These are phyloP conservation scores for Populus pruinosa DNA, from an alignment of 345 rosid species.

Conservation along the genomic window DNA sequence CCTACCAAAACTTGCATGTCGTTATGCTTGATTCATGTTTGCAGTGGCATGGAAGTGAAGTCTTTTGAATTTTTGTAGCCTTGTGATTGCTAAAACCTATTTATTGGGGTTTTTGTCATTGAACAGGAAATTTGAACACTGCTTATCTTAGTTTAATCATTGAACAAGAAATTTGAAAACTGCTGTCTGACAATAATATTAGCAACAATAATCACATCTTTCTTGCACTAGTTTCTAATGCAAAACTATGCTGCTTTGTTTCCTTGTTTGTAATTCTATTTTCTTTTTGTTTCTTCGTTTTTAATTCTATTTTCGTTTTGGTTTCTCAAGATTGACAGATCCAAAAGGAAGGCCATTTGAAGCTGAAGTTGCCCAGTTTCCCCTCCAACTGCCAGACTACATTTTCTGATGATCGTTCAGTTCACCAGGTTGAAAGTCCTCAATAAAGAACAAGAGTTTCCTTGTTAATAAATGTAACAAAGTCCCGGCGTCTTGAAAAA, in stretches of 20 bases:
- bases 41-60: neutral
- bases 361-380: conserved; percentile 57
- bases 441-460: neutral
- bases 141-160: too few relatives aligned
- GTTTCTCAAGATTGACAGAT: conserved; percentile 44
- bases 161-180: neutral
- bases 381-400: conserved; percentile 60
- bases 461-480: too few relatives aligned
- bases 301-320: neutral
- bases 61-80: neutral
- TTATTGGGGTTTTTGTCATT: neutral
- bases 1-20: neutral
- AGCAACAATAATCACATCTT: neutral
- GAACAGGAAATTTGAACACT: neutral
- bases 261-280: neutral
- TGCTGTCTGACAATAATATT: neutral
- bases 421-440: conserved; percentile 3
- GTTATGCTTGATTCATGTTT: neutral
- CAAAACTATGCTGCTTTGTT: neutral
- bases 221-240: neutral
- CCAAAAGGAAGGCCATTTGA: conserved; percentile 57
- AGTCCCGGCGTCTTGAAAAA: too few relatives aligned
- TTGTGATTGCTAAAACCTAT: neutral
- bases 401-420: conserved; percentile 42
- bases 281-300: neutral